Conservation (phyloP, 331 rosid genomes). For the Malus hybrid region DNA sequence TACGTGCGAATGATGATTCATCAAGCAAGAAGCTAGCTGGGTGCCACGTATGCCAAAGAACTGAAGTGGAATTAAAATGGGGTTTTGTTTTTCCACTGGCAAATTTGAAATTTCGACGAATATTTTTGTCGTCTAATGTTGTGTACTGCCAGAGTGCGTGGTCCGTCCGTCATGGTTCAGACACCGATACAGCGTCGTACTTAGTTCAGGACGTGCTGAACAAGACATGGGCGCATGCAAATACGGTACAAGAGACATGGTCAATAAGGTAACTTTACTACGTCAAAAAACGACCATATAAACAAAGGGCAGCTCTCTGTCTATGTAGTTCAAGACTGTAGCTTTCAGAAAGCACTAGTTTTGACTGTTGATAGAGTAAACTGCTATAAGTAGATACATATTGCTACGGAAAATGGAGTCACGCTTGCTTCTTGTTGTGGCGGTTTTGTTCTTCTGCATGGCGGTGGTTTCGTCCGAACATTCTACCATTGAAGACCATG, state of each 20-base stretch:
- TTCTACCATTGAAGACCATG: not conserved
- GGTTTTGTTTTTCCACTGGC: not conserved
- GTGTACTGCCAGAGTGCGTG: not conserved
- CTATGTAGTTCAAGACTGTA: too few species aligned
- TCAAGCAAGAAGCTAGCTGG: not conserved
- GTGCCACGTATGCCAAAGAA: not conserved
- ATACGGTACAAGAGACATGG: not conserved
- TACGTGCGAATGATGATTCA: not conserved
- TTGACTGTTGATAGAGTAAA: not conserved
- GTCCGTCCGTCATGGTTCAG: not conserved
- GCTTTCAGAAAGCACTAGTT: not conserved
- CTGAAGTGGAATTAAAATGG: not conserved
- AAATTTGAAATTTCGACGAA: not conserved
- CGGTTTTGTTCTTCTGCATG: slow-evolving; percentile 27
- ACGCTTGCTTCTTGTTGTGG: slow-evolving; percentile 27
- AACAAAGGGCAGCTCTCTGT: not conserved
- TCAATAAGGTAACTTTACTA: slow-evolving; percentile 14
- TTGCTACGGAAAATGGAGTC: not conserved
- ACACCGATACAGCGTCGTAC: not conserved
- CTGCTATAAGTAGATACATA: too few species aligned
- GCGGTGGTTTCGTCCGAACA: slow-evolving; percentile 1
- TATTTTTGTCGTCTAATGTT: not conserved
- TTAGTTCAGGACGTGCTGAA: not conserved
- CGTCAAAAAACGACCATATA: not conserved
- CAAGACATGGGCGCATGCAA: not conserved